Percentiles rank a stretch among this genome's conserved stretches.
phyloP scores from a whole-genome alignment of 176 grass and related monocot species.

The Oryza glumipatula region DNA sequence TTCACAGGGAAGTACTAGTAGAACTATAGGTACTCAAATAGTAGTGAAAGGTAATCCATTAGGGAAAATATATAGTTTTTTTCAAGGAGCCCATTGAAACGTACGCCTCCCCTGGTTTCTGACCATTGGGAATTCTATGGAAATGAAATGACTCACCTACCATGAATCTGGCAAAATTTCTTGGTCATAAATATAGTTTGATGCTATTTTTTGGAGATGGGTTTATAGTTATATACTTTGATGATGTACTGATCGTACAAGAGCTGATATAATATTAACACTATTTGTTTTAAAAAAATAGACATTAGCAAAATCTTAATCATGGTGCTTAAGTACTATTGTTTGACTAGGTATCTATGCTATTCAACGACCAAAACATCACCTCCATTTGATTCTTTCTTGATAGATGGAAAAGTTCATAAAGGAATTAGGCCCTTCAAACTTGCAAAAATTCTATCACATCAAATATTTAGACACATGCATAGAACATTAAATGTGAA shows the following conservation, averaged over 20 bases:
- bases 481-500: no score
- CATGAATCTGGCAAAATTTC: slow-evolving; percentile 25
- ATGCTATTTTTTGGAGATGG: not conserved
- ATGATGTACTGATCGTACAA: not conserved
- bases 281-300: not conserved
- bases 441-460: no score
- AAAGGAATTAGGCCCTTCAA: no score
- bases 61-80: not conserved
- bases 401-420: not conserved
- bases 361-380: not conserved
- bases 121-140: not conserved
- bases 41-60: not conserved
- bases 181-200: not conserved
- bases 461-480: no score
- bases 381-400: slow-evolving; percentile 15
- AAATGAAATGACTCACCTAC: slow-evolving; percentile 30
- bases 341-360: slow-evolving; percentile 20
- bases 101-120: slow-evolving; percentile 41
- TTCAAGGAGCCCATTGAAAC: slow-evolving; percentile 13
- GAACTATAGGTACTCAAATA: slow-evolving; percentile 1
- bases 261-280: not conserved
- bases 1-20: not conserved
- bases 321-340: not conserved
- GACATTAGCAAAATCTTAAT: slow-evolving; percentile 11
- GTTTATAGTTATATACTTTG: not conserved